Percentiles rank a stretch among this genome's conserved stretches.
Evolutionary conservation across 2,329 filamentous ascomycete species (phyloP).

Genomic region (Aspergillus novoparasiticus): DNA sequence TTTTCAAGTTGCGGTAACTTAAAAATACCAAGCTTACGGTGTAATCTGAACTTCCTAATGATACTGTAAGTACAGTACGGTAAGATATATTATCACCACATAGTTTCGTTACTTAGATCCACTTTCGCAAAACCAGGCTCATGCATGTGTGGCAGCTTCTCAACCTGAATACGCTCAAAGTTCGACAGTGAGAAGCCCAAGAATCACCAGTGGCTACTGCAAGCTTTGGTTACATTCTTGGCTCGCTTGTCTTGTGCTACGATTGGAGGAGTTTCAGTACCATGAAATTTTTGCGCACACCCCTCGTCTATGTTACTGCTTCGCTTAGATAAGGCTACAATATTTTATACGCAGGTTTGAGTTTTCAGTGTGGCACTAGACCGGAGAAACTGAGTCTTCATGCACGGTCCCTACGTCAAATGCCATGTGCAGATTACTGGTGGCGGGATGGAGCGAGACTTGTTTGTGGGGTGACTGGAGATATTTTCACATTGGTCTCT

Average conservation of each 20-base stretch:
- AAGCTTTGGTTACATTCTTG: neutral
- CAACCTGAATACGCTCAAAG: neutral
- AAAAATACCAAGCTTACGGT: too few species aligned
- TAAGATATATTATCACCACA: neutral
- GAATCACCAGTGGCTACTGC: neutral
- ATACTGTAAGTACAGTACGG: neutral
- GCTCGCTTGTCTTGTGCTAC: neutral
- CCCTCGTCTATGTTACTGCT: neutral
- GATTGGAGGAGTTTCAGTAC: neutral
- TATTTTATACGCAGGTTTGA: neutral
- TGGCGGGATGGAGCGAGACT: neutral
- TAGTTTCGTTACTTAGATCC: neutral
- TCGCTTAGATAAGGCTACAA: neutral
- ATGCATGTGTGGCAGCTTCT: neutral
- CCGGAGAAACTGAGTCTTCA: neutral
- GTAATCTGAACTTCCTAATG: too few species aligned
- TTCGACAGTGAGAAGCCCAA: neutral
- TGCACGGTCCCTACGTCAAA: neutral
- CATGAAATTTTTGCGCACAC: neutral
- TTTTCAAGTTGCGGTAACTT: neutral
- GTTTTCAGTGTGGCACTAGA: neutral
- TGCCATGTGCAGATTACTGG: neutral
- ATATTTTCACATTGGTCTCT: neutral
- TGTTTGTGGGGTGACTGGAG: neutral
- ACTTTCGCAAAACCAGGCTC: neutral